A percentile compares a stretch with the other conserved stretches of the same genome.
Evolutionary conservation across 352 stramenopile genomes (phyloP).

Genomic region (Aphanomyces invadans): DNA sequence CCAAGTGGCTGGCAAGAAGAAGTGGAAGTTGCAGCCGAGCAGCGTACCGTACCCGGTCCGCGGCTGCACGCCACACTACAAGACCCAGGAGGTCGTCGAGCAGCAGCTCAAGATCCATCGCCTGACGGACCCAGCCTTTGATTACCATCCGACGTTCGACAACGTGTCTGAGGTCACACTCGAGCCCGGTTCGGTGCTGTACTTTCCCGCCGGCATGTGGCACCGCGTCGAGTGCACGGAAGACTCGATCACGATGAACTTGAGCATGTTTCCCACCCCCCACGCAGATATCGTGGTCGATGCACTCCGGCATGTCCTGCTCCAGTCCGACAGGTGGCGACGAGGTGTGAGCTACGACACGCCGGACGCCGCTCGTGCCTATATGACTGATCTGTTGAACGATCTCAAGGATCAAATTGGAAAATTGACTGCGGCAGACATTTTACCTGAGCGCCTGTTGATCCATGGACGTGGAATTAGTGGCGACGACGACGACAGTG

Average conservation of each 20-base stretch:
- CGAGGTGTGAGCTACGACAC: conserved; percentile 8
- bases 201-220: conserved; percentile 34
- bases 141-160: not conserved
- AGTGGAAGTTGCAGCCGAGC: conserved; percentile 54
- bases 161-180: conserved; percentile 26
- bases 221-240: conserved; percentile 33
- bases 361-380: not conserved
- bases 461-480: not conserved
- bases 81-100: conserved; percentile 39
- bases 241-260: conserved; percentile 33
- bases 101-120: conserved; percentile 58
- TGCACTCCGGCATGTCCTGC: conserved; percentile 26
- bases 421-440: not conserved
- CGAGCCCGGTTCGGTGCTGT: conserved; percentile 29
- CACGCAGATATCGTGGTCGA: conserved; percentile 30
- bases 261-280: conserved; percentile 28
- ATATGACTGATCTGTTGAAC: not conserved
- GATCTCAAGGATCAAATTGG: not conserved
- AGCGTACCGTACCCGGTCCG: conserved; percentile 43
- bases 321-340: conserved; percentile 15
- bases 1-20: conserved; percentile 56
- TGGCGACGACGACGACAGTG: not conserved
- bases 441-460: conserved; percentile 17
- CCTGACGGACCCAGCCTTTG: conserved; percentile 22
- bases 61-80: conserved; percentile 72